Evolutionary conservation across 768 basidiomycete species (phyloP).

Genomic region (Mycena vulgaris): DNA sequence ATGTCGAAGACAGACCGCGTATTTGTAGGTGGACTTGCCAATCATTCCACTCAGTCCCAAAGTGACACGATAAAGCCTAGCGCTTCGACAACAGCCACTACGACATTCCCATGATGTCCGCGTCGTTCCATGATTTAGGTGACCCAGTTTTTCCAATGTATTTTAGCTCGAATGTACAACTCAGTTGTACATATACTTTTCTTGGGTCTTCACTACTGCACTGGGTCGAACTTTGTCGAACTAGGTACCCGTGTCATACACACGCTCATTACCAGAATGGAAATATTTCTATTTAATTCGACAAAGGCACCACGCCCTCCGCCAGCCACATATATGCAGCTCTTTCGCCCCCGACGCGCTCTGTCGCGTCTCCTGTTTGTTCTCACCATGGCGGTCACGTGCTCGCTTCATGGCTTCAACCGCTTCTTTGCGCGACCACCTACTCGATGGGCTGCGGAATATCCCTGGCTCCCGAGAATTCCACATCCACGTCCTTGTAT

Average conservation of each 20-base stretch:
- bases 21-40: slow-evolving; percentile 28
- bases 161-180: no score
- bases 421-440: slow-evolving; percentile 68
- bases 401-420: slow-evolving; percentile 42
- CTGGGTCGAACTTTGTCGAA: no score
- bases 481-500: slow-evolving; percentile 82
- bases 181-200: no score
- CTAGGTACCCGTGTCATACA: no score
- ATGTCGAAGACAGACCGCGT: slow-evolving; percentile 51
- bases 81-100: background rate
- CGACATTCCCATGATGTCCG: background rate
- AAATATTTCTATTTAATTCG: no score
- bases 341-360: no score
- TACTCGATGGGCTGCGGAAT: slow-evolving; percentile 68
- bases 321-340: no score
- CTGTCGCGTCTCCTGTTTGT: background rate
- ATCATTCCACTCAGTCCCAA: background rate
- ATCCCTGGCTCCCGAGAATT: slow-evolving; percentile 81
- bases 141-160: no score
- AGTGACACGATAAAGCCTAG: slow-evolving; percentile 16
- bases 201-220: no score
- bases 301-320: no score
- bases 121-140: no score
- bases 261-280: no score
- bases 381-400: slow-evolving; percentile 25